Conservation (phyloP, 2,329 filamentous ascomycete species). For the Golovinomyces cichoracearum region DNA sequence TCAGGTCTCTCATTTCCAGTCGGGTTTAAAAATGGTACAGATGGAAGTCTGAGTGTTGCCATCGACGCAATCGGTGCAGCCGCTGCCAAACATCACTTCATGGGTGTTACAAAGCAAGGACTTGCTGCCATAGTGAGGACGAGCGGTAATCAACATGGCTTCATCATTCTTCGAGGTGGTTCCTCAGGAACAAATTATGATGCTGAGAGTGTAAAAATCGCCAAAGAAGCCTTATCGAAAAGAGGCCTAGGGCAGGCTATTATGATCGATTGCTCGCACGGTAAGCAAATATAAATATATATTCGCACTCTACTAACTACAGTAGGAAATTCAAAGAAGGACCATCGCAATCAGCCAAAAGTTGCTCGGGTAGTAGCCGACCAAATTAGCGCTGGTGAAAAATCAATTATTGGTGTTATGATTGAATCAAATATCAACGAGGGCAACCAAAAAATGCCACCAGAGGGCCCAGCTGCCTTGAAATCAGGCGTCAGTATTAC, state of each 20-base stretch:
- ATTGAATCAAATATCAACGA: slow-evolving; percentile 95
- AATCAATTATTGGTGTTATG: slow-evolving; percentile 85
- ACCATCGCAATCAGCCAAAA: slow-evolving; percentile 93
- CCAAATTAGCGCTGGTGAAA: slow-evolving; percentile 63
- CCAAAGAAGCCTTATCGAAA: slow-evolving; percentile 53
- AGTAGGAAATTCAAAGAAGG: slow-evolving; percentile 27
- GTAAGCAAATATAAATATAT: slow-evolving; percentile 39
- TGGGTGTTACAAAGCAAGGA: slow-evolving; percentile 90
- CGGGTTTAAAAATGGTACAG: slow-evolving; percentile 98
- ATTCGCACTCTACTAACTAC: not conserved
- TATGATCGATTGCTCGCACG: slow-evolving; percentile 97
- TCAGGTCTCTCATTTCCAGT: slow-evolving; percentile 90
- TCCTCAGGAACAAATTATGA: slow-evolving; percentile 90
- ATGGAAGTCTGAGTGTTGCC: slow-evolving; percentile 67
- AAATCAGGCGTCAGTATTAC: slow-evolving; percentile 93
- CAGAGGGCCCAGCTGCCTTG: slow-evolving; percentile 58
- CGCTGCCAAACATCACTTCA: slow-evolving; percentile 78
- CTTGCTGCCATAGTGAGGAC: slow-evolving; percentile 88
- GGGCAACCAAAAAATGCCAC: slow-evolving; percentile 74
- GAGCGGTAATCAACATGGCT: slow-evolving; percentile 86
- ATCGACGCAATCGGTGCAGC: slow-evolving; percentile 91
- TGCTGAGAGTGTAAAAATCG: slow-evolving; percentile 53
- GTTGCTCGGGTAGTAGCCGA: slow-evolving; percentile 59
- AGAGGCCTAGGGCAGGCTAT: slow-evolving; percentile 49
- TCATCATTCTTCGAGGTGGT: slow-evolving; percentile 80